Base-by-base conservation (phyloP, 129 eudicot genomes). In the Lactuca sativa region DNA sequence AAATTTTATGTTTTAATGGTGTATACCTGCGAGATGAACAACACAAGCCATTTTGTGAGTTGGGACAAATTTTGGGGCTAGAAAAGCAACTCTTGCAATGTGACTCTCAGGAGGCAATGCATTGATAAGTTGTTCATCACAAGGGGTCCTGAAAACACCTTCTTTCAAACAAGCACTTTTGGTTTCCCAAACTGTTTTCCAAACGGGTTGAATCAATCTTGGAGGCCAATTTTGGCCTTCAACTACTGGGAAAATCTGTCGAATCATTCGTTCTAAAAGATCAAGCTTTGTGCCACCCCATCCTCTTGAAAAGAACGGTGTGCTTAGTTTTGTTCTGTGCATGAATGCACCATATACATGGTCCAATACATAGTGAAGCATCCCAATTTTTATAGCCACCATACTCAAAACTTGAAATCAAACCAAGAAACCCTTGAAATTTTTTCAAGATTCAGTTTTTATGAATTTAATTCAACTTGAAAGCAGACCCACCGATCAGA, bases 111-210 rank as follows among this genome's bases (percentile, higher is more conserved):
- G 90, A 12, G 98, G 98, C 86, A 93, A 82, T 65, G 98, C 92
- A 83, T 79, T 74, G 41, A 89, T 79, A 79, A 93, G 85, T 73
- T 79, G 82, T 55, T 85, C 95, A 80, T 86, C 88, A 80, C 95
- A 89, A 77, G 98, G 92, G 37, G 92, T 93, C 74, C 67, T 78
- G 59, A 85, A 93, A 38, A 86, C 81, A 25, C 98, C 98, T 85
- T 86, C 97, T 80, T 84, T 89, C 74, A 87, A 83, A 68, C 78
- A 77, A 77, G 98, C 96, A 47, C 57, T 81, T 71, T 85, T 83
- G 3, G 92, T 80, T 56, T 92, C 96, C 98, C 98, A 92, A 86
- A 89, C 83, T n/a, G 98, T 93, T 44, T 64, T 85, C 97, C 98
- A 93, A 62, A 58, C 66, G 55, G 97, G 98, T 55, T 86, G 79